Evolutionary conservation across 2,329 filamentous ascomycete genomes (phyloP).

Genomic region (Pestalotiopsis sp.): DNA sequence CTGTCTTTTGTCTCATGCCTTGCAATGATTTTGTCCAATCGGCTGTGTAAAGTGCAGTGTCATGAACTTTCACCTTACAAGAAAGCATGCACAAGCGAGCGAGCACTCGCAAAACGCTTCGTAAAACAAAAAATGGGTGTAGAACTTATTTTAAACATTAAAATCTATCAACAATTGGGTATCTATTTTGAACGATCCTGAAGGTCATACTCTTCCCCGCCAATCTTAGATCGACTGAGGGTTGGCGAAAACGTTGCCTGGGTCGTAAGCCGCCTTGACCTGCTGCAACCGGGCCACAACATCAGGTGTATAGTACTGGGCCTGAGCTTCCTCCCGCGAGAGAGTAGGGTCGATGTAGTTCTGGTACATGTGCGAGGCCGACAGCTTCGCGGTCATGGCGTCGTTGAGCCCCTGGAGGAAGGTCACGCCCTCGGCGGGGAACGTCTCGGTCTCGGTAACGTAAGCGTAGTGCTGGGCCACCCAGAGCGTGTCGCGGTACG

Average conservation of each 20-base stretch:
- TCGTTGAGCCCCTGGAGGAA: conserved; percentile 25
- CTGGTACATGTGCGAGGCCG: conserved; percentile 23
- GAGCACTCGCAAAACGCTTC: too few species aligned
- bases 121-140: too few species aligned
- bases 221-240: conserved; percentile 27
- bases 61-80: too few species aligned
- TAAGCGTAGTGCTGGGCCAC: conserved; percentile 34
- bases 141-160: too few species aligned
- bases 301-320: conserved; percentile 25
- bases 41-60: too few species aligned
- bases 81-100: too few species aligned
- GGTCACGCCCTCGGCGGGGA: conserved; percentile 22
- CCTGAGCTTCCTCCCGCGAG: conserved; percentile 21
- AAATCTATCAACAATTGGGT: too few species aligned
- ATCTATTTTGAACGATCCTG: too few species aligned
- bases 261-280: conserved; percentile 26
- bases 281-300: conserved; percentile 17
- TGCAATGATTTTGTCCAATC: too few species aligned
- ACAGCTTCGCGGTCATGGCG: conserved; percentile 21
- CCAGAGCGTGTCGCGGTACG: conserved; percentile 34
- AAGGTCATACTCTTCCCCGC: too few species aligned
- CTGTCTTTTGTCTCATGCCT: too few species aligned
- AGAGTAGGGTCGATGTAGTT: conserved; percentile 31
- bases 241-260: conserved; percentile 27
- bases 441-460: conserved; percentile 13